Evolutionary conservation across 2,329 filamentous ascomycete genomes (phyloP), one percentile per base, ranked within the genome.

Genomic region (Cryphonectria naterciae): DNA sequence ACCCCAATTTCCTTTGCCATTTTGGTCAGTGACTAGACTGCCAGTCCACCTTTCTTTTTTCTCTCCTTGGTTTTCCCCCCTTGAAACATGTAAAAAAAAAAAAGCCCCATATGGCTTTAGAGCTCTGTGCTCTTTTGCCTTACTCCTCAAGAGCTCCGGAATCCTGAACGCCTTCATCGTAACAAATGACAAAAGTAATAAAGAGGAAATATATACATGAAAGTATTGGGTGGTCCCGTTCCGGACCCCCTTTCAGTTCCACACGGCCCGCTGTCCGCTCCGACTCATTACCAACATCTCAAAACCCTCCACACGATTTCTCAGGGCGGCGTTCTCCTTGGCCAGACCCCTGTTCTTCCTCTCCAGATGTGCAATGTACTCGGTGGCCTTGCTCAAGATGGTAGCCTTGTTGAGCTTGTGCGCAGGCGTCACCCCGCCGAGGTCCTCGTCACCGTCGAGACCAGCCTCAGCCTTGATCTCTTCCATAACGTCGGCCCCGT

Each of bases 251-350:
- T 19, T 22, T 74, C 35, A 77, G 46, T 67, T 73, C 76, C 76
- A 77, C 35, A 75, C 58, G 17, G 62, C 68, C 22, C 25, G 46
- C 22, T 67, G 66, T 6, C 71, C 75, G 15, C 74, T 67, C 19
- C 76, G 72, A 65, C 73, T 75, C 77, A 78, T 77, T 56, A 79
- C 70, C 66, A 80, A 41, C 76, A 78, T 76, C 75, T 81, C 78
- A 46, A 78, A 75, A 17, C 75, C 76, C 68, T 78, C 77, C 56
- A 80, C 77, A 41, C 77, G 74, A 32, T 74, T 75, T 72, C 84
- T 82, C 28, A 87, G 76, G 61, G 82, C 79, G n/a, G 80, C 78
- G 73, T 85, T 83, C 71, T 86, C 84, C 73, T 80, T 80, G 39
- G 84, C 79, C 58, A 86, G 76, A 3, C 77, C 76, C 76, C 80